Evolutionary conservation across 163 green algal species (phyloP).

Genomic region (Prototheca stagnorum): DNA sequence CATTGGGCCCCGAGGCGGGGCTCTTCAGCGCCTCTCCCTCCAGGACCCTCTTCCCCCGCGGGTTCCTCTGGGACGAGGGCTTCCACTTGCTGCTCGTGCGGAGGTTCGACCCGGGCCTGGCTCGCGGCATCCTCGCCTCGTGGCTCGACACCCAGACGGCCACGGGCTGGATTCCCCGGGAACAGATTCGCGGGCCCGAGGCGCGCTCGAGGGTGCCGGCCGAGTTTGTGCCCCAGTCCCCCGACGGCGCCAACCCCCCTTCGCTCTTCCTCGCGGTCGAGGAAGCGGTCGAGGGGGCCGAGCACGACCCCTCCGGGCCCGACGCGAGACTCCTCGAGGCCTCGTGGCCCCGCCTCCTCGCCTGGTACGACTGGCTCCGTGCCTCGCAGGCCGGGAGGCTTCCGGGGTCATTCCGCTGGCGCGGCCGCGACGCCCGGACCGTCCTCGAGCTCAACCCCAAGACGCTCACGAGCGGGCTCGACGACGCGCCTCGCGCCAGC

Average conservation of each 20-base stretch:
- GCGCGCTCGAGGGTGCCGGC: conserved; percentile 46
- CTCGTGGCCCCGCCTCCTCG: conserved; percentile 54
- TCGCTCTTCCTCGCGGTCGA: conserved; percentile 65
- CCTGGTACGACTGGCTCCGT: conserved; percentile 84
- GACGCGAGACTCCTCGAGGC: conserved; percentile 17
- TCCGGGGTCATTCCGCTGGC: conserved; percentile 53
- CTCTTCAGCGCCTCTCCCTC: conserved; percentile 73
- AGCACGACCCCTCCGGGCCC: too few species aligned
- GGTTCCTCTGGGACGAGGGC: conserved; percentile 95
- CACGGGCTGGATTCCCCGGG: conserved; percentile 73
- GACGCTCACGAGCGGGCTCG: conserved; percentile 71
- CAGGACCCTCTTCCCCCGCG: conserved; percentile 80
- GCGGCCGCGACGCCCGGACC: conserved; percentile 35
- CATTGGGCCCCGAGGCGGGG: conserved; percentile 18
- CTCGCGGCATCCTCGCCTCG: conserved; percentile 60
- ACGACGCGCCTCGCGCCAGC: conserved; percentile 84
- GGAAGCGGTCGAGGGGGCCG: not conserved
- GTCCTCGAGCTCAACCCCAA: conserved; percentile 78
- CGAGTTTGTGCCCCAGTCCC: conserved; percentile 69
- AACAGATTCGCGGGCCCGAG: conserved; percentile 82
- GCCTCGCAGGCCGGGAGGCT: conserved; percentile 40
- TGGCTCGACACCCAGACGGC: conserved; percentile 85
- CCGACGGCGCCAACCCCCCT: conserved; percentile 72
- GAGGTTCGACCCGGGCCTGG: conserved; percentile 40
- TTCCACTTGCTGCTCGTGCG: conserved; percentile 75